phyloP scores from a whole-genome alignment of 768 basidiomycete species.

The Dendrothele bispora region DNA sequence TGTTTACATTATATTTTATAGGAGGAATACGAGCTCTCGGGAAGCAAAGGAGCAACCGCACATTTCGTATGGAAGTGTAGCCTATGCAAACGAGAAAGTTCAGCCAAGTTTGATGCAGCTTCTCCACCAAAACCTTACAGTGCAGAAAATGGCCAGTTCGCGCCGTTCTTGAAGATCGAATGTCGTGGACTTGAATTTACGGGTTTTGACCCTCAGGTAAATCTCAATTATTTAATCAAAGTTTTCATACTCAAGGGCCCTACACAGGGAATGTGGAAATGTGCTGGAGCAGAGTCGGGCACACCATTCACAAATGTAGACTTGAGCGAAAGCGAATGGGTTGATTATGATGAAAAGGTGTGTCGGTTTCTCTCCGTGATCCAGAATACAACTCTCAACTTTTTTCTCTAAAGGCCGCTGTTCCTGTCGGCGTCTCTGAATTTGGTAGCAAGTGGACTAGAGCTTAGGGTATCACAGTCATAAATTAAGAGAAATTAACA shows the following conservation, averaged over 20 bases:
- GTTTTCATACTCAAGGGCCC: neutral
- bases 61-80: slow-evolving; percentile 84
- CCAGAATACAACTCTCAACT: slow-evolving; percentile 1
- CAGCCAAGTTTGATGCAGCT: slow-evolving; percentile 71
- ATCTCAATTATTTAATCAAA: neutral
- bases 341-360: slow-evolving; percentile 91
- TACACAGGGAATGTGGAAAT: slow-evolving; percentile 75
- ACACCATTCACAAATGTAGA: slow-evolving; percentile 67
- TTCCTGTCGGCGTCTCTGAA: slow-evolving; percentile 71
- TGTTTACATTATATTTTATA: slow-evolving; percentile 22
- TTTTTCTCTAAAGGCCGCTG: slow-evolving; percentile 40
- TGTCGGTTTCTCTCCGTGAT: slow-evolving; percentile 6
- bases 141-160: slow-evolving; percentile 60
- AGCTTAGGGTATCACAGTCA: slow-evolving; percentile 38
- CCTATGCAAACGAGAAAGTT: slow-evolving; percentile 77
- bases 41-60: slow-evolving; percentile 67
- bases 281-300: slow-evolving; percentile 57
- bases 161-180: slow-evolving; percentile 70
- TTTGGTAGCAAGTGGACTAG: slow-evolving; percentile 67
- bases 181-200: slow-evolving; percentile 86
- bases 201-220: slow-evolving; percentile 71
- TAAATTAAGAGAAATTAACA: neutral
- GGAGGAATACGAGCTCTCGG: slow-evolving; percentile 67
- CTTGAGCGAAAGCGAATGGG: slow-evolving; percentile 71
- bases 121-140: slow-evolving; percentile 54